Evolutionary conservation across 495 filamentous ascomycete species (phyloP).

Genomic region (Neurospora terricola): DNA sequence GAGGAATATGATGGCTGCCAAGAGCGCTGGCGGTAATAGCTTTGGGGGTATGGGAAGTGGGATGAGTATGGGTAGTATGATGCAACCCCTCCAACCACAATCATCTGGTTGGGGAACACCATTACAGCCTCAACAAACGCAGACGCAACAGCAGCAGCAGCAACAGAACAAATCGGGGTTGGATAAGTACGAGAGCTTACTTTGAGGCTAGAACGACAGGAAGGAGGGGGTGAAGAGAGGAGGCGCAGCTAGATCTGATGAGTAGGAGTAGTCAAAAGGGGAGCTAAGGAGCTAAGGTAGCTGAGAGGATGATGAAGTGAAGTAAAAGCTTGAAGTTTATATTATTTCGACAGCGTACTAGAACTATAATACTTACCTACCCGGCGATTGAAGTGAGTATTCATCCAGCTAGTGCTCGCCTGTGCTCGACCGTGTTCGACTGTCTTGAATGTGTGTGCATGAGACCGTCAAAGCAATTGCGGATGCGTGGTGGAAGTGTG

Average conservation of each 20-base stretch:
- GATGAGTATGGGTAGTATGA: constrained; percentile 5
- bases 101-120: constrained; percentile 12
- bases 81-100: background rate
- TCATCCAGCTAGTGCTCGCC: no score
- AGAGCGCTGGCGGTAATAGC: background rate
- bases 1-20: background rate
- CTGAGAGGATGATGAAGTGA: background rate
- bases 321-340: background rate
- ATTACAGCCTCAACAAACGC: constrained; percentile 18
- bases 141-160: constrained; percentile 24
- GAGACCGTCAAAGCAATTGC: background rate
- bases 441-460: background rate
- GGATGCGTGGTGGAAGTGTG: no score
- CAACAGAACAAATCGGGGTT: constrained; percentile 49
- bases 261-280: background rate
- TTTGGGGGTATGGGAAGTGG: constrained; percentile 1
- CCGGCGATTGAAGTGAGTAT: background rate
- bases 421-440: no score
- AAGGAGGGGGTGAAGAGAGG: background rate
- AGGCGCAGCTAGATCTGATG: background rate
- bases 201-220: constrained; percentile 37
- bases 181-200: constrained; percentile 72
- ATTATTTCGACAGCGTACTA: background rate
- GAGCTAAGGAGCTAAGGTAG: background rate
- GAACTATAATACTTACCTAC: background rate